A percentile compares a stretch with the other conserved stretches of the same genome.
phyloP scores from a whole-genome alignment of 352 stramenopile species.

The Phytophthora pistaciae region DNA sequence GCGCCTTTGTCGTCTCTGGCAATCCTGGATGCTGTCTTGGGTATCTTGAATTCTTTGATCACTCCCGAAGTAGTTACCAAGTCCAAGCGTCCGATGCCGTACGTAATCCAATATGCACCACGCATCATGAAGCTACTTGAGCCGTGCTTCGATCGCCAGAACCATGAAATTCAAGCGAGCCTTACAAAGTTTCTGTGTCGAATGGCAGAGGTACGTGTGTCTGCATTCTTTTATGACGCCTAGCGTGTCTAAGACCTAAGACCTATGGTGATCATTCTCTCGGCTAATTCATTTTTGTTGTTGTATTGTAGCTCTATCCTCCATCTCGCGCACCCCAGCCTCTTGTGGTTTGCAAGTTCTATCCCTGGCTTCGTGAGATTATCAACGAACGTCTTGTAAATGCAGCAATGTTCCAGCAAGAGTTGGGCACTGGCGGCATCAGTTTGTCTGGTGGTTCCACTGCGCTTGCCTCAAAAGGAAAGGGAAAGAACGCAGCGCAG shows the following conservation, averaged over 20 bases:
- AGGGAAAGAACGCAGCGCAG: constrained; percentile 45
- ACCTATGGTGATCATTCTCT: not conserved
- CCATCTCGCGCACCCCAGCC: constrained; percentile 72
- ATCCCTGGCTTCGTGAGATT: constrained; percentile 89
- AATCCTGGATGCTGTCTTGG: constrained; percentile 88
- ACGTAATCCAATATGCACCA: constrained; percentile 89
- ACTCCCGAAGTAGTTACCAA: constrained; percentile 76
- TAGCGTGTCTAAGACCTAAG: constrained; percentile 2
- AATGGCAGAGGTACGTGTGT: constrained; percentile 73
- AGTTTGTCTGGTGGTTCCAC: constrained; percentile 15
- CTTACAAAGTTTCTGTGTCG: constrained; percentile 76
- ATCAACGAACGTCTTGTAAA: constrained; percentile 84
- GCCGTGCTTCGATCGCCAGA: constrained; percentile 89
- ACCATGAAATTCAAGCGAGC: constrained; percentile 77
- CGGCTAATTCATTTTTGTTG: constrained; percentile 3
- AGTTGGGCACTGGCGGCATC: constrained; percentile 30
- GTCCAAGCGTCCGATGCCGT: constrained; percentile 79
- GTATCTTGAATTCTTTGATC: constrained; percentile 89
- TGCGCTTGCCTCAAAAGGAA: constrained; percentile 40
- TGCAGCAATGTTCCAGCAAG: constrained; percentile 69
- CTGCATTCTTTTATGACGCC: not conserved
- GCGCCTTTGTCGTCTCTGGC: constrained; percentile 86
- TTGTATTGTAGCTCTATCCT: constrained; percentile 73
- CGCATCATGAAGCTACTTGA: constrained; percentile 92
- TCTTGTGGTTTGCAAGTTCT: constrained; percentile 87